Percentiles rank a stretch among this genome's conserved stretches.
Conservation (phyloP, 352 stramenopile genomes). For the Phytophthora constricta region DNA sequence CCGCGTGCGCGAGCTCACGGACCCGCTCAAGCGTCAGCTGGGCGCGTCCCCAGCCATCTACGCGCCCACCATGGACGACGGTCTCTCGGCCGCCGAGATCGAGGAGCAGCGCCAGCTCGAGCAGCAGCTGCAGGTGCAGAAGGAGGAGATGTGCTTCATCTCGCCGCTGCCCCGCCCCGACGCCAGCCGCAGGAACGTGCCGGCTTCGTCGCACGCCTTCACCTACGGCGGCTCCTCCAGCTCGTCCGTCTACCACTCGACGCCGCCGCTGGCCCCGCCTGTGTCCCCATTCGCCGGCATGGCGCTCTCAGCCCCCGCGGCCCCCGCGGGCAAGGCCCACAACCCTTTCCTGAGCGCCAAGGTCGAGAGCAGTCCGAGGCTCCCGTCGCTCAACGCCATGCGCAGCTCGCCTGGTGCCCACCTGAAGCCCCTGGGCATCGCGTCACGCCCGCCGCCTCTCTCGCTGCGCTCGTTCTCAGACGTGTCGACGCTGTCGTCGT, state of each 20-base stretch:
- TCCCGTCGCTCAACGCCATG: constrained; percentile 77
- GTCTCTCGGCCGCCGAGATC: constrained; percentile 54
- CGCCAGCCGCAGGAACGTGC: constrained; percentile 22
- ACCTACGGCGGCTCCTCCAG: constrained; percentile 60
- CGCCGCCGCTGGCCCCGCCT: constrained; percentile 59
- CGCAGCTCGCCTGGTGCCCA: constrained; percentile 63
- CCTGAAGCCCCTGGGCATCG: constrained; percentile 68
- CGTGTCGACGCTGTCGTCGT: constrained; percentile 56
- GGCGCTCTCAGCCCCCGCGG: constrained; percentile 69
- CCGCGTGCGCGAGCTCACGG: constrained; percentile 71
- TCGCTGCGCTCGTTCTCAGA: constrained; percentile 68
- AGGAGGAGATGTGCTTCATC: constrained; percentile 83
- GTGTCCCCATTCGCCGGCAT: constrained; percentile 77
- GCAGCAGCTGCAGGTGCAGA: constrained; percentile 77
- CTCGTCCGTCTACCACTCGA: constrained; percentile 51
- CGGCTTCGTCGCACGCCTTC: constrained; percentile 53
- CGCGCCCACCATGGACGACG: constrained; percentile 44
- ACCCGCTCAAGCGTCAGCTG: constrained; percentile 44
- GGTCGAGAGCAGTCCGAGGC: constrained; percentile 66
- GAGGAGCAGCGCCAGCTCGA: constrained; percentile 74
- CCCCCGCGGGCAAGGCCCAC: constrained; percentile 50
- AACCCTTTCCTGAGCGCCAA: constrained; percentile 69
- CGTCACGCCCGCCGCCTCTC: constrained; percentile 54
- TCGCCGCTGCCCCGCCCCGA: constrained; percentile 55
- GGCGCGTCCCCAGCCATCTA: constrained; percentile 25